Percentiles rank a stretch among this genome's conserved stretches.
These are phyloP conservation scores for Colletotrichum tabaci DNA, from an alignment of 2,329 filamentous ascomycete genomes.

Conservation along the genomic window DNA sequence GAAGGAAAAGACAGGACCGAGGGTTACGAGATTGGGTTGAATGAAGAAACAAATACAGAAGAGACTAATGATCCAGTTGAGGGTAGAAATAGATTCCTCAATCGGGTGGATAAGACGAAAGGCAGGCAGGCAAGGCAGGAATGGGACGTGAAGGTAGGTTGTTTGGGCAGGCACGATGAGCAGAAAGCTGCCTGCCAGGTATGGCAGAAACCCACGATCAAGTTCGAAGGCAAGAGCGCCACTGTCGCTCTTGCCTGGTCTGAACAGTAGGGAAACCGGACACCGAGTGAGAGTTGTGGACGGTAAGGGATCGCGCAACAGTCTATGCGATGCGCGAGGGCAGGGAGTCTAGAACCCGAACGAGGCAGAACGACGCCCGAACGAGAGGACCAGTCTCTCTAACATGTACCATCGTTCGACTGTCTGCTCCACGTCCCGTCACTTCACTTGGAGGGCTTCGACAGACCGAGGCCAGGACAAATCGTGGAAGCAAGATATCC, in stretches of 20 bases:
- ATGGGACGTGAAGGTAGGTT: not conserved
- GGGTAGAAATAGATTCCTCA: not conserved
- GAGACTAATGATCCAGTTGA: not conserved
- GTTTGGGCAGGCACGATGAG: not conserved
- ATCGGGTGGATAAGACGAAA: not conserved
- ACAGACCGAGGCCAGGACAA: not conserved
- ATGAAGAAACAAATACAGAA: not conserved
- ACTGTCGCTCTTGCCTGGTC: not conserved
- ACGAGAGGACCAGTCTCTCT: not conserved
- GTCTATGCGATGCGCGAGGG: not conserved
- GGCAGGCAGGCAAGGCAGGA: not conserved
- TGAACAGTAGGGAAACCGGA: not conserved
- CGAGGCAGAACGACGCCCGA: not conserved
- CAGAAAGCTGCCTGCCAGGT: conserved; percentile 6
- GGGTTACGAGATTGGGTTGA: not conserved
- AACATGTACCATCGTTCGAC: not conserved
- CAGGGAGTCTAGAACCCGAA: not conserved
- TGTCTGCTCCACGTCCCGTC: not conserved
- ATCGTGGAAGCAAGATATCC: not conserved
- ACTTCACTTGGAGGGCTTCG: conserved; percentile 2
- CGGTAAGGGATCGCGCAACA: not conserved
- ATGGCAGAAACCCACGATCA: not conserved
- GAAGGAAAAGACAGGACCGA: not conserved
- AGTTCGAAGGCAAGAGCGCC: not conserved
- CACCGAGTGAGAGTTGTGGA: not conserved